These are phyloP conservation scores for Ajuga reptans DNA, from an alignment of 305 asterid species.

Conservation along the genomic window DNA sequence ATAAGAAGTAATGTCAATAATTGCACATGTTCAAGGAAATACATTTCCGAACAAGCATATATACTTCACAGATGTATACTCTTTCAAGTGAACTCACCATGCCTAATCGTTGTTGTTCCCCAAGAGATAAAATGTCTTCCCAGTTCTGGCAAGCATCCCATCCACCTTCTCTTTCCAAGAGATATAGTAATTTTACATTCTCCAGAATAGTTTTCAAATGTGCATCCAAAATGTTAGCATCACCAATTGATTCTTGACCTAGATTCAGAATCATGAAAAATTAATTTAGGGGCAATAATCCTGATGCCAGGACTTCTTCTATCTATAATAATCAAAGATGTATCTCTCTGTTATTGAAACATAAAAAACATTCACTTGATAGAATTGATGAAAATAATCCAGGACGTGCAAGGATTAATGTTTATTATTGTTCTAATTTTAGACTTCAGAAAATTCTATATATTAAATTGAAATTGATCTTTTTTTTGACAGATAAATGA, in stretches of 20 bases:
- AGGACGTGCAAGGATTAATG: neutral
- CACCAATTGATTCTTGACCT: constrained; percentile 42
- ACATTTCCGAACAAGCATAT: neutral
- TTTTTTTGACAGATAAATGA: neutral
- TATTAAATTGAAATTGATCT: neutral
- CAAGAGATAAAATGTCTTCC: constrained; percentile 97
- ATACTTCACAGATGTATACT: neutral
- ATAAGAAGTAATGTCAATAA: constrained; percentile 22
- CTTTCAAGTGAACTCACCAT: constrained; percentile 51
- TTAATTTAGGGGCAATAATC: neutral
- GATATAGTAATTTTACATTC: constrained; percentile 76
- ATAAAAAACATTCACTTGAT: neutral
- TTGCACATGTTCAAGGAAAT: constrained; percentile 2
- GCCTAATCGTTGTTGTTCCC: constrained; percentile 96
- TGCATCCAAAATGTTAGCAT: constrained; percentile 40
- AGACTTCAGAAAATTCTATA: neutral
- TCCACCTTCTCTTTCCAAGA: constrained; percentile 94
- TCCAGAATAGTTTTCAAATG: constrained; percentile 70
- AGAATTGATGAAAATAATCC: neutral
- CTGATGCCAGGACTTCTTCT: neutral
- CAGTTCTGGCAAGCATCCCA: constrained; percentile 84
- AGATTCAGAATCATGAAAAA: constrained; percentile 18
- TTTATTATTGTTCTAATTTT: neutral
- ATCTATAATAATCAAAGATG: neutral
- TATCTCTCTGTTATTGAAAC: neutral